Percentiles rank a stretch among this genome's conserved stretches.
Conservation (phyloP, 2,329 filamentous ascomycete genomes). For the Colletotrichum lindemuthianum region DNA sequence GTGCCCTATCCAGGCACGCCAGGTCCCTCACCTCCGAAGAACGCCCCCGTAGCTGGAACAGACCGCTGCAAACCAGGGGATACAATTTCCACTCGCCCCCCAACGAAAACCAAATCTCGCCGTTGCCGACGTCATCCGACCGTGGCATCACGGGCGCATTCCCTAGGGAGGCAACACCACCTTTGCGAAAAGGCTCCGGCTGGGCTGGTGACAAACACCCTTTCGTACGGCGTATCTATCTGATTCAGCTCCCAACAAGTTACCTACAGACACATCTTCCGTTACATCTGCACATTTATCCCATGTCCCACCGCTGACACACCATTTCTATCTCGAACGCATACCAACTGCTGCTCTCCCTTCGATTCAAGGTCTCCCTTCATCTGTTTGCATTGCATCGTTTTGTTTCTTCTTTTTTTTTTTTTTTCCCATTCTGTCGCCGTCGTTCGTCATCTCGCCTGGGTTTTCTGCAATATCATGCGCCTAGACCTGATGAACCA, state of each 20-base stretch:
- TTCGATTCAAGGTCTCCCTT: background rate
- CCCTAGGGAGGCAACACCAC: slow-evolving; percentile 25
- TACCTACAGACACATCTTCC: background rate
- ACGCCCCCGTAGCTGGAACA: background rate
- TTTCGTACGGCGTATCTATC: background rate
- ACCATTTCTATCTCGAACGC: background rate
- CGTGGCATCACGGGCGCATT: slow-evolving; percentile 34
- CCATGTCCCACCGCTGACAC: background rate
- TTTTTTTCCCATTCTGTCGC: background rate
- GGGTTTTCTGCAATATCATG: slow-evolving; percentile 31
- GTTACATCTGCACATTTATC: slow-evolving; percentile 1
- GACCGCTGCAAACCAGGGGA: too few relatives aligned
- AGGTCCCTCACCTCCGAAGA: slow-evolving; percentile 31
- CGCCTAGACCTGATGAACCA: slow-evolving; percentile 13
- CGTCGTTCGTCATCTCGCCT: background rate
- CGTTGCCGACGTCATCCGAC: slow-evolving; percentile 35
- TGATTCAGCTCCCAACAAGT: background rate
- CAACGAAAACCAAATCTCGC: slow-evolving; percentile 33
- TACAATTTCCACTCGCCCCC: slow-evolving; percentile 12
- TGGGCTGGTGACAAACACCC: background rate
- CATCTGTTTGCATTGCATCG: background rate
- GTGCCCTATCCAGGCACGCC: background rate
- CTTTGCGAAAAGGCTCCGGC: slow-evolving; percentile 14
- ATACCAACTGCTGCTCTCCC: slow-evolving; percentile 1
- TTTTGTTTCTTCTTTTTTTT: background rate